phyloP scores from a whole-genome alignment of 1,284 basidiomycete genomes.

The Flammula alnicola region DNA sequence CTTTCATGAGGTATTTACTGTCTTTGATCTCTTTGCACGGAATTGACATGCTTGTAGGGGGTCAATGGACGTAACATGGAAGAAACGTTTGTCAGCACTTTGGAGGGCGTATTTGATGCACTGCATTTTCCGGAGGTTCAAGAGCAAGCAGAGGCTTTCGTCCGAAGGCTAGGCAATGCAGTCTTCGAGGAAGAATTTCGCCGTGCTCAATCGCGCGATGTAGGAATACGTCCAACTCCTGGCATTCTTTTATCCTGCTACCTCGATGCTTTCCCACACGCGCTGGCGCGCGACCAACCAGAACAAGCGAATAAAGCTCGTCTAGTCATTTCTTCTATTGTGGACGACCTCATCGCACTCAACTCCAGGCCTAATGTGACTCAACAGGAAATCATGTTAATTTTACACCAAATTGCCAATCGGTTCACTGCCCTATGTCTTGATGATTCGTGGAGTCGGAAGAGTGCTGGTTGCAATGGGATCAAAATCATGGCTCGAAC shows the following conservation, averaged over 20 bases:
- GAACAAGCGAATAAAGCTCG: slow-evolving; percentile 66
- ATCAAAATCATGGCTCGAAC: slow-evolving; percentile 80
- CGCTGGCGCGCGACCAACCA: slow-evolving; percentile 66
- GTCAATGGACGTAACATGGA: slow-evolving; percentile 77
- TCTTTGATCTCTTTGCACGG: slow-evolving; percentile 6
- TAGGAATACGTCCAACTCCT: slow-evolving; percentile 59
- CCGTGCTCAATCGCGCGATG: slow-evolving; percentile 57
- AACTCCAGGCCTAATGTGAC: slow-evolving; percentile 49
- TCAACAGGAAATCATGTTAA: slow-evolving; percentile 60
- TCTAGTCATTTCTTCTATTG: slow-evolving; percentile 61
- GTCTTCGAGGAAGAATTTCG: slow-evolving; percentile 73
- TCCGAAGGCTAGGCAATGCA: slow-evolving; percentile 69
- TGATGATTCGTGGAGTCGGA: slow-evolving; percentile 87
- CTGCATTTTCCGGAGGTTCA: slow-evolving; percentile 74
- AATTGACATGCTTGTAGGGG: slow-evolving; percentile 51
- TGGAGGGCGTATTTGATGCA: slow-evolving; percentile 85
- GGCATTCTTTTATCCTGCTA: slow-evolving; percentile 70
- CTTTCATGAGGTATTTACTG: slow-evolving; percentile 68
- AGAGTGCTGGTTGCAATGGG: slow-evolving; percentile 86
- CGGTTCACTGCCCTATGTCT: slow-evolving; percentile 86
- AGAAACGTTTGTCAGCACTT: slow-evolving; percentile 68
- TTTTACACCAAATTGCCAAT: slow-evolving; percentile 79
- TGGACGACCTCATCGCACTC: slow-evolving; percentile 71
- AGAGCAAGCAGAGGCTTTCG: slow-evolving; percentile 69
- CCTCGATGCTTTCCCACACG: slow-evolving; percentile 77